Evolutionary conservation across 805 yeast species (phyloP).

Genomic region (Ogataea nonfermentans): DNA sequence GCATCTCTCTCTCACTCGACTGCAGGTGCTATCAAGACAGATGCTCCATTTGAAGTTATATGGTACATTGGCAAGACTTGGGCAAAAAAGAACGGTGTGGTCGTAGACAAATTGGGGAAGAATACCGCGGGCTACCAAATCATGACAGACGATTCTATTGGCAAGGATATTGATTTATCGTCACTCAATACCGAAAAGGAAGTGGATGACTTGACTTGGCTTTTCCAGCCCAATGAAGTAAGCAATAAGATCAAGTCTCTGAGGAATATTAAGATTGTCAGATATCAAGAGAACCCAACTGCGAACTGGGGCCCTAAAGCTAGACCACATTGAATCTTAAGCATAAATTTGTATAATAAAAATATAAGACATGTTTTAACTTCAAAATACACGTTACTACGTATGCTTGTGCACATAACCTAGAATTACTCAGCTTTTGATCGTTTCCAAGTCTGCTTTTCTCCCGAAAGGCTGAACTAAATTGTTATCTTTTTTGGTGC

Average conservation of each 20-base stretch:
- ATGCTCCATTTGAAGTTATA: conserved; percentile 80
- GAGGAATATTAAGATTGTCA: conserved; percentile 74
- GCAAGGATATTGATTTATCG: conserved; percentile 33
- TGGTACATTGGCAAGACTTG: conserved; percentile 73
- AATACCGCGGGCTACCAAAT: conserved; percentile 62
- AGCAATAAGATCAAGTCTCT: conserved; percentile 57
- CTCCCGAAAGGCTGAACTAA: too few relatives aligned
- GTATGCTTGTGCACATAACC: too few relatives aligned
- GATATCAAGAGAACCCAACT: conserved; percentile 90
- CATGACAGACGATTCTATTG: conserved; percentile 42
- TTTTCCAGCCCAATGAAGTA: conserved; percentile 61
- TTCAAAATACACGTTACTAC: too few relatives aligned
- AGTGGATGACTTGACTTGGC: conserved; percentile 35
- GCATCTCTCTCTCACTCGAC: conserved; percentile 89
- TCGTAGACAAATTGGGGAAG: conserved; percentile 40
- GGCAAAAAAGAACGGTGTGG: conserved; percentile 45
- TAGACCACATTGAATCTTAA: conserved; percentile 46
- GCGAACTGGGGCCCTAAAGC: conserved; percentile 95
- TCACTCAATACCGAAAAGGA: conserved; percentile 26
- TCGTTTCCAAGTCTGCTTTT: too few relatives aligned
- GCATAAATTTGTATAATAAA: background rate
- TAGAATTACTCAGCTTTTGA: too few relatives aligned
- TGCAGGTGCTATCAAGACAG: conserved; percentile 81
- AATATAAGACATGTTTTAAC: too few relatives aligned
- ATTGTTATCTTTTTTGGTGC: too few relatives aligned